A percentile compares a stretch with the other conserved stretches of the same genome.
These are phyloP conservation scores for Ogataea ramenticola DNA, from an alignment of 805 yeast genomes.

Conservation along the genomic window DNA sequence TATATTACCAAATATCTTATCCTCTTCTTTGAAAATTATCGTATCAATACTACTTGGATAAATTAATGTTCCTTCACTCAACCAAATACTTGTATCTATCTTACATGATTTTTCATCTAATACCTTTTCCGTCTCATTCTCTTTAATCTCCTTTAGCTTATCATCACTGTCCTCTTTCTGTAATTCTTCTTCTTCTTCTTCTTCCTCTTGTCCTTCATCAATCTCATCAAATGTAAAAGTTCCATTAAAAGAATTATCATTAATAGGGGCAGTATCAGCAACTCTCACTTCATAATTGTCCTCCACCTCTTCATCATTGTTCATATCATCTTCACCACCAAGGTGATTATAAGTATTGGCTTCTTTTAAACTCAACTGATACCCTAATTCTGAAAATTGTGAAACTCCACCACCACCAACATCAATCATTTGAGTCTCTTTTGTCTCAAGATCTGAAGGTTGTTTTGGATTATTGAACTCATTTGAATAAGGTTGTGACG, in stretches of 20 bases:
- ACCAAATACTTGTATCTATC: background rate
- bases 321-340: background rate
- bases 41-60: background rate
- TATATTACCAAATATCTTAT: too few species aligned
- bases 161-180: too few species aligned
- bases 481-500: background rate
- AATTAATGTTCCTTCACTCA: background rate
- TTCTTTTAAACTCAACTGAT: background rate
- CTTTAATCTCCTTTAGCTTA: too few species aligned
- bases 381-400: background rate
- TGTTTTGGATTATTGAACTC: too few species aligned
- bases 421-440: background rate
- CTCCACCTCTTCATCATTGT: background rate
- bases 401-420: too few species aligned
- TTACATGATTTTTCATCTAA: background rate
- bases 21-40: background rate
- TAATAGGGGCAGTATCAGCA: background rate
- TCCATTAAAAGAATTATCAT: background rate
- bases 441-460: too few species aligned
- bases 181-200: too few species aligned
- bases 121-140: background rate
- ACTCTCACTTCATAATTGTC: background rate
- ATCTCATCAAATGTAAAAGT: background rate
- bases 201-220: background rate
- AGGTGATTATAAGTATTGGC: background rate